These are phyloP conservation scores for Flaveria floridana DNA, from an alignment of 140 eudicot genomes.

Conservation along the genomic window DNA sequence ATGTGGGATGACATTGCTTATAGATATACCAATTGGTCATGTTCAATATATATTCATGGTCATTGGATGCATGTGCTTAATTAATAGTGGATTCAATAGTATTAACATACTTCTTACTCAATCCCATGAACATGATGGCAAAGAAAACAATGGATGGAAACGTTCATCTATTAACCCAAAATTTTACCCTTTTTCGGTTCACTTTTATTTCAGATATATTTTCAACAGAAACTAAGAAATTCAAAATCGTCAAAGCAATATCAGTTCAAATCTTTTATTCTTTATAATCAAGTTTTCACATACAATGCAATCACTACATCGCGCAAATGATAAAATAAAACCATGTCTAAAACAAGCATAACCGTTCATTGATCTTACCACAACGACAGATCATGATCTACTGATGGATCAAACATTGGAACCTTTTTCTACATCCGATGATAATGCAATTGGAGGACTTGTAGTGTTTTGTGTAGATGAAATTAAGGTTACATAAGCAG, in stretches of 20 bases:
- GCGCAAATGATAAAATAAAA: not conserved
- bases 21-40: not conserved
- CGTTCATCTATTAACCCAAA: not conserved
- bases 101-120: too few relatives aligned
- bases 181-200: not conserved
- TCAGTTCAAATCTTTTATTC: not conserved
- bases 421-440: conserved; percentile 27
- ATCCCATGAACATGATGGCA: too few relatives aligned
- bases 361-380: not conserved
- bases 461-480: conserved; percentile 12
- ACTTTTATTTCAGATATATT: not conserved
- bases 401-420: not conserved
- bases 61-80: too few relatives aligned
- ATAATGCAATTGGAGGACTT: conserved; percentile 20
- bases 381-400: not conserved
- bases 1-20: conserved; percentile 19
- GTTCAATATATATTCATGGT: too few relatives aligned
- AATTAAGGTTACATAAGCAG: conserved; percentile 21
- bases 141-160: not conserved
- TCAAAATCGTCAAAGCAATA: not conserved
- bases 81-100: too few relatives aligned
- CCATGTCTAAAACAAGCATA: not conserved
- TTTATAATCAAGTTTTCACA: not conserved
- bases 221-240: not conserved
- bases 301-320: not conserved